Evolutionary conservation across 139 green algal genomes (phyloP), one percentile per base, ranked within the genome.

Genomic region (Closterium sp.): DNA sequence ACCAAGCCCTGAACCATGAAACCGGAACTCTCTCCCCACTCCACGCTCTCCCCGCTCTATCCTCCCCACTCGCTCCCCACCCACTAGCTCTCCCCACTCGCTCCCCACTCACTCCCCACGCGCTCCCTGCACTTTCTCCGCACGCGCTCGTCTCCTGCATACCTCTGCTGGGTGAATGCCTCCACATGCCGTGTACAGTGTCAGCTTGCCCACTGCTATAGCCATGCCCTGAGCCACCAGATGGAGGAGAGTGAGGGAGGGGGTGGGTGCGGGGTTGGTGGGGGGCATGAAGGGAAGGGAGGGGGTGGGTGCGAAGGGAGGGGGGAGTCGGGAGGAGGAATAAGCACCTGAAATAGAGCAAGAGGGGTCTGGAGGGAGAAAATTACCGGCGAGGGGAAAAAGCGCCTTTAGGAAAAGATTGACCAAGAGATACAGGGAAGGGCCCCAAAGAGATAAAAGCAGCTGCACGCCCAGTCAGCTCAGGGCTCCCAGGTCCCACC

Each of bases 171-270:
- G 96, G 88, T 96, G 86, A 25, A 97, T 55, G 55, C 95, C 95
- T 94, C 69, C 95, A 91, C 16, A 84, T 87, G 66, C 94, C 89
- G 95, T 96, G 94, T 97, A 98, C 76, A 98, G 93, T 25, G 95
- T 94, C 69, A 96, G 95, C 92, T 98, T 98, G 76, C 97, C 97
- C 38, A 96, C 95, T n/a, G 92, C 93, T 93, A 98, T 98, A 35
- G 96, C 96, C 96, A 98, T 97, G 89, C 97, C 97, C 88, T 97
- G 95, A 25, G 94, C n/a, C n/a, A 87, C 33, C 30, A 28, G 84
- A 64, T 35, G 84, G 83, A 1, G 30, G 16, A 28, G 30, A 12
- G 10, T 36, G 31, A 10, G 31, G 5, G 30, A 66, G 31, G 30
- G 25, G 10, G 25, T 36, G 19, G 32, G 30, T 9, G 10, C 25